These are phyloP conservation scores for Boletellus sp. DNA, from an alignment of 1,284 basidiomycete genomes.

Conservation along the genomic window DNA sequence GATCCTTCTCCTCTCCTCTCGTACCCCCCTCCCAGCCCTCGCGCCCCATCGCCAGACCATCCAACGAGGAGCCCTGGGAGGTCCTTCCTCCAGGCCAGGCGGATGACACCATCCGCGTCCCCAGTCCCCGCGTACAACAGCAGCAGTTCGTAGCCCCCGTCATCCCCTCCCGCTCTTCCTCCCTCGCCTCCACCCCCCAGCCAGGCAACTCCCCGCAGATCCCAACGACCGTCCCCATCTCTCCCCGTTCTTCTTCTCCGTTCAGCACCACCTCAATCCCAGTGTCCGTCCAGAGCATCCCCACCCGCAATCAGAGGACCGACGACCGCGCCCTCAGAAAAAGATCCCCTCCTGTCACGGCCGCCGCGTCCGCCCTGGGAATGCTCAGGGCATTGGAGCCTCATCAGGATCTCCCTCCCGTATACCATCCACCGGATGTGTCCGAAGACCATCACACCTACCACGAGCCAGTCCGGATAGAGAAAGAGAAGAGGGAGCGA, in stretches of 20 bases:
- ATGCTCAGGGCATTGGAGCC: constrained; percentile 62
- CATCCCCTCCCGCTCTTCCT: constrained; percentile 45
- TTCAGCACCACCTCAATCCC: constrained; percentile 31
- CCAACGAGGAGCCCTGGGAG: constrained; percentile 51
- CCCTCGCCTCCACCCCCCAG: constrained; percentile 40
- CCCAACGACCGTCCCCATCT: constrained; percentile 21
- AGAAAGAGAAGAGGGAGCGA: constrained; percentile 41
- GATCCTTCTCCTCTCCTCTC: constrained; percentile 5
- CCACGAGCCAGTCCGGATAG: constrained; percentile 29
- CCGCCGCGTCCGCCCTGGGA: constrained; percentile 41
- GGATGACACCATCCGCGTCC: constrained; percentile 19
- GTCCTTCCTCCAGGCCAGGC: constrained; percentile 25
- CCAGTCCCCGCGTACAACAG: constrained; percentile 28
- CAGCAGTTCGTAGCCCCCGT: constrained; percentile 34
- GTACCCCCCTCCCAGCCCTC: constrained; percentile 12
- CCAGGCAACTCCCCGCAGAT: constrained; percentile 39
- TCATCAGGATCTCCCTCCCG: constrained; percentile 25
- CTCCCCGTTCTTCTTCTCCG: constrained; percentile 42
- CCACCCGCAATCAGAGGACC: constrained; percentile 13
- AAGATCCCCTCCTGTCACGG: constrained; percentile 27
- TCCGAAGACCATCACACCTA: constrained; percentile 30
- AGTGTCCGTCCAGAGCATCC: constrained; percentile 3
- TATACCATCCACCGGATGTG: constrained; percentile 23
- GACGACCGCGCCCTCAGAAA: constrained; percentile 30
- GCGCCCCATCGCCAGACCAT: constrained; percentile 26